Conservation (phyloP, 1,284 basidiomycete genomes). For the Microbotryomycetes sp. region DNA sequence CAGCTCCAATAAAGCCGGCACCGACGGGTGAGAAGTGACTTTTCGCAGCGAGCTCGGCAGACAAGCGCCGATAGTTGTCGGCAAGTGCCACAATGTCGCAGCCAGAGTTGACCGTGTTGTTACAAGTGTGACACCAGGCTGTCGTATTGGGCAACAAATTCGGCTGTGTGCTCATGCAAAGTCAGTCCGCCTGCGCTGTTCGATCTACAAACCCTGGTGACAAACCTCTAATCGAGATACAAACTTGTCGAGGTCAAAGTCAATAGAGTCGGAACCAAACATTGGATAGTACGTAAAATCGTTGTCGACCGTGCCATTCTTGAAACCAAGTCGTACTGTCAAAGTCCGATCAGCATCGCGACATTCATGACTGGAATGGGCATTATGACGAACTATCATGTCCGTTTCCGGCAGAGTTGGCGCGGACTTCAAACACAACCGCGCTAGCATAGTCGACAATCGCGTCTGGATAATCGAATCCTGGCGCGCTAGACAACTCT, state of each 20-base stretch:
- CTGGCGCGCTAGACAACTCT: conserved; percentile 43
- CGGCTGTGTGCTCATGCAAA: not conserved
- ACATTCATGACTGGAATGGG: not conserved
- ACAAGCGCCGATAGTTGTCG: not conserved
- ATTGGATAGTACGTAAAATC: conserved; percentile 34
- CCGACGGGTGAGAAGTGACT: conserved; percentile 21
- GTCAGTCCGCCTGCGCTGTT: not conserved
- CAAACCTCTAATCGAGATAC: conserved; percentile 57
- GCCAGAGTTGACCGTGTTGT: conserved; percentile 4
- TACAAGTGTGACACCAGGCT: conserved; percentile 21
- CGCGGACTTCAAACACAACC: conserved; percentile 67
- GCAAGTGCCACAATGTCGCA: not conserved
- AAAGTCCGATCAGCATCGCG: not conserved
- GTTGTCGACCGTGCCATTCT: conserved; percentile 50
- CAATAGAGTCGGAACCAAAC: conserved; percentile 47
- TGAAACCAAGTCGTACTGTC: conserved; percentile 41
- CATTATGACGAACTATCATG: conserved; percentile 42
- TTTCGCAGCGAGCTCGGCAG: conserved; percentile 4
- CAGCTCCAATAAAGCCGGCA: conserved; percentile 24
- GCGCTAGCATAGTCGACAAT: conserved; percentile 70
- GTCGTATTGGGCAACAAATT: conserved; percentile 17
- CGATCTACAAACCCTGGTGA: too few relatives aligned
- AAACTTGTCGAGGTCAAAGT: conserved; percentile 66
- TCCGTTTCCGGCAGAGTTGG: conserved; percentile 42
- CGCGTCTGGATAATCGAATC: conserved; percentile 29